Percentiles rank a stretch among this genome's conserved stretches.
Conservation (phyloP, 306 rosid species). For the Lupinus albus region DNA sequence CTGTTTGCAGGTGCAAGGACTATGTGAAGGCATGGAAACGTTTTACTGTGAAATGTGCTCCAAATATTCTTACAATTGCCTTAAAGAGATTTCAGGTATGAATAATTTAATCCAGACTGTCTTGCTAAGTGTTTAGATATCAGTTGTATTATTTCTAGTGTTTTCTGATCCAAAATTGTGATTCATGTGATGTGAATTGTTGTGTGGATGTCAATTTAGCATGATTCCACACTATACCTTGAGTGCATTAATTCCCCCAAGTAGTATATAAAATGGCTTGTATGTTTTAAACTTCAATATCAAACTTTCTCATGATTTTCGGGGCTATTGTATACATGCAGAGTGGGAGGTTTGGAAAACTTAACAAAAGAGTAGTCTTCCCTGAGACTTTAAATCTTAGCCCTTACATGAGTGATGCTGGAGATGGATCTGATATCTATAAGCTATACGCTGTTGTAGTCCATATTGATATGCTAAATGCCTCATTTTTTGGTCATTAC, state of each 20-base stretch:
- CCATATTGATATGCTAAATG: constrained; percentile 94
- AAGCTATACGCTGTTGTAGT: constrained; percentile 91
- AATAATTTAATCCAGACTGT: constrained; percentile 35
- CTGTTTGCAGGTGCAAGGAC: constrained; percentile 84
- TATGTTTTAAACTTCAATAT: constrained; percentile 8
- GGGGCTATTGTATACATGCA: constrained; percentile 40
- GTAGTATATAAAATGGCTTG: constrained; percentile 18
- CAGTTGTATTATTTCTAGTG: neutral
- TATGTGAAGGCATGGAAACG: constrained; percentile 95
- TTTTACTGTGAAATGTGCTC: constrained; percentile 79
- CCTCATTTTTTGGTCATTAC: constrained; percentile 95
- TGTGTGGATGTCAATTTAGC: neutral
- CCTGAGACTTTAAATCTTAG: constrained; percentile 83
- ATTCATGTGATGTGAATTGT: constrained; percentile 22
- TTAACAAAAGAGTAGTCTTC: constrained; percentile 86
- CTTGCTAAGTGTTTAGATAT: constrained; percentile 29
- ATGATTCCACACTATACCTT: neutral
- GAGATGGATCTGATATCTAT: constrained; percentile 72
- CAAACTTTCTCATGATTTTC: constrained; percentile 19
- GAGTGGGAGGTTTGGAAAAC: constrained; percentile 97
- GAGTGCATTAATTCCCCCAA: neutral
- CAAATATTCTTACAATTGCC: constrained; percentile 91
- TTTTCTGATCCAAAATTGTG: constrained; percentile 12
- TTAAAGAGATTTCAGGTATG: constrained; percentile 97
- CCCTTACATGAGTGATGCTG: constrained; percentile 84